Evolutionary conservation across 225 moss, liverwort and hornwort genomes (phyloP), one percentile per base, ranked within the genome.

Genomic region (Marchantia paleacea): DNA sequence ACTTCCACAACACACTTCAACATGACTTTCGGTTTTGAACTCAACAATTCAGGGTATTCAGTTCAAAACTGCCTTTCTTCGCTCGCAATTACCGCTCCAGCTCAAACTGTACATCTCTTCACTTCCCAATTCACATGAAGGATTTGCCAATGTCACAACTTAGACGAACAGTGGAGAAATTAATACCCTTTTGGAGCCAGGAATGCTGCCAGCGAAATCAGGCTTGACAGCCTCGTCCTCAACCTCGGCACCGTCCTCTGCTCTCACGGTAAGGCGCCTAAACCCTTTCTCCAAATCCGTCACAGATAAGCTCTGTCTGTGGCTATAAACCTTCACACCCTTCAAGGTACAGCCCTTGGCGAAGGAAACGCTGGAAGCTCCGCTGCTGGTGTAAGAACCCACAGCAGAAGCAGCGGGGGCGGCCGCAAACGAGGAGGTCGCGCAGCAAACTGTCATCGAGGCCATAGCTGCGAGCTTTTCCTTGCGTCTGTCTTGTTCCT

Each of bases 331-430:
- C 50, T 66, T 64, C 24, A 67, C 22, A n/a, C 78, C 78, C 50
- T 29, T 78, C 78, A 78, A 78, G 13, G 65, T 24, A 67, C 78
- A 78, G 48, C 51, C 65, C 28, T 65, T 78, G 63, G 78, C 24
- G 26, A 78, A 78, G 24, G 78, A 78, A 16, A 78, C n/a, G 64
- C 12, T 64, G 19, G 66, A 66, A 13, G 65, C 26, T 10, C 0
- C 26, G 24, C 65, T 12, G 22, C 18, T 66, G 51, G n/a, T 67
- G 64, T 47, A 64, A 39, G 39, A 39, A 39, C 39, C 5, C 39
- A 5, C 39, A 2, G 39, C 39, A 39, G 39, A 39, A 18, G 25
- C 64, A 66, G 65, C 78, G 26, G 65, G 78, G 52, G 78, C 65
- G 52, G 20, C 24, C 14, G 26, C 65, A 28, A 66, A 63, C 50